phyloP scores from a whole-genome alignment of 2,329 filamentous ascomycete genomes.

The Ophiostoma ips region DNA sequence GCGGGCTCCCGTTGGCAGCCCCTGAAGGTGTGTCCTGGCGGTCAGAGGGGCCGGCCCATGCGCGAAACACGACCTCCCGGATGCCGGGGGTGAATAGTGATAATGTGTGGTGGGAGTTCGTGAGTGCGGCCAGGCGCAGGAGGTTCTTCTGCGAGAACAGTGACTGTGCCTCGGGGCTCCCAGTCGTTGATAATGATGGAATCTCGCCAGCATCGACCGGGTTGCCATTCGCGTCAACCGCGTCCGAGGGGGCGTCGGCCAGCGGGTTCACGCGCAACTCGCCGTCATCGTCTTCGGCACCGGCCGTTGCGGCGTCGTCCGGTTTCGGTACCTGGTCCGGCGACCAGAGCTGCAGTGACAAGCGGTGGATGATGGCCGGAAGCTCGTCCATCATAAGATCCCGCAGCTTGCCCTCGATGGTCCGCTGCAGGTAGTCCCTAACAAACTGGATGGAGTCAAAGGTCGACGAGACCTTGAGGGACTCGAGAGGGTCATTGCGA shows the following conservation, averaged over 20 bases:
- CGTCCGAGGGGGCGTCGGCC: constrained; percentile 64
- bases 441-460: constrained; percentile 99
- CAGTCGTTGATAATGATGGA: constrained; percentile 64
- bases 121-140: constrained; percentile 65
- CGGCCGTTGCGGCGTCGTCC: constrained; percentile 44
- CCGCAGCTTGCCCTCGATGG: constrained; percentile 84
- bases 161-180: constrained; percentile 67
- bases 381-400: constrained; percentile 96
- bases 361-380: constrained; percentile 85
- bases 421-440: constrained; percentile 88
- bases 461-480: constrained; percentile 93
- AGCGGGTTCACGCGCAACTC: constrained; percentile 65
- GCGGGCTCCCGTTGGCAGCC: constrained; percentile 28
- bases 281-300: constrained; percentile 36
- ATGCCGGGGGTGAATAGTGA: constrained; percentile 90
- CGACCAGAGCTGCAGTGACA: constrained; percentile 81
- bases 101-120: constrained; percentile 77
- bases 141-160: constrained; percentile 94
- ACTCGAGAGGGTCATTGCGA: constrained; percentile 93
- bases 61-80: constrained; percentile 76
- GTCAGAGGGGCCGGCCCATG: constrained; percentile 73
- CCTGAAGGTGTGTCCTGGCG: constrained; percentile 38
- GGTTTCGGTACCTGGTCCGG: constrained; percentile 60
- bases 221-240: constrained; percentile 68
- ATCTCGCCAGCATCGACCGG: constrained; percentile 61